Base-by-base conservation (phyloP, 1,139 yeast genomes). In the Yamadazyma dushanensis region DNA sequence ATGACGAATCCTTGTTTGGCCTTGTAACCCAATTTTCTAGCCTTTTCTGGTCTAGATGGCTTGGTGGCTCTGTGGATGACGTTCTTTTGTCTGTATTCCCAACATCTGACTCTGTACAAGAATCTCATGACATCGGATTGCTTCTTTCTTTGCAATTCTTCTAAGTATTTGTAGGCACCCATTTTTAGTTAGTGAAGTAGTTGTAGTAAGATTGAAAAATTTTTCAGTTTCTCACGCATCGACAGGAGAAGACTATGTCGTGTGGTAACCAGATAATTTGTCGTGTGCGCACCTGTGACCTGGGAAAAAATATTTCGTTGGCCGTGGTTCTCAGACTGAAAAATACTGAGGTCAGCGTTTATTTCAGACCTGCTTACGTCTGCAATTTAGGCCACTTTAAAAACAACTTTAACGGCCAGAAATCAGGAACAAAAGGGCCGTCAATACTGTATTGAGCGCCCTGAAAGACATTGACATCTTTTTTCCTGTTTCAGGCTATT, bases 141-240 rank as follows among this genome's bases (percentile, higher is more conserved):
- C 85, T 92, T 92, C 95, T 92, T 92, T 83, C 97, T 90, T 76
- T 90, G 94, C 74, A 94, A 83, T 78, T 92, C 98, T 80, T 92
- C 97, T 73, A 92, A 84, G 76, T 92, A 92, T 76, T 92, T 92
- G 95, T 92, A 92, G 81, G 98, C 98, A 83, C 98, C 97, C 98
- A 92, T 87, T 70, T 56, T 67, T 37, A 21, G 34, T 35, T 28
- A 31, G 32, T 39, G 32, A 11, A 24, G 16, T 11, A 23, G 16
- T 29, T 14, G 17, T 16, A 10, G 10, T n/a, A 16, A 16, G 11
- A 16, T 11, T 38, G 38, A 42, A 45, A 41, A 44, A 35, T 39
- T 43, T 45, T 46, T 44, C 40, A 39, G 22, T 34, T 26, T 9
- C 8, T 8, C 14, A 24, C 16, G 26, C 26, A 11, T 24, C 26